phyloP scores from a whole-genome alignment of 768 basidiomycete genomes.

The Xerocomellus intermedius region DNA sequence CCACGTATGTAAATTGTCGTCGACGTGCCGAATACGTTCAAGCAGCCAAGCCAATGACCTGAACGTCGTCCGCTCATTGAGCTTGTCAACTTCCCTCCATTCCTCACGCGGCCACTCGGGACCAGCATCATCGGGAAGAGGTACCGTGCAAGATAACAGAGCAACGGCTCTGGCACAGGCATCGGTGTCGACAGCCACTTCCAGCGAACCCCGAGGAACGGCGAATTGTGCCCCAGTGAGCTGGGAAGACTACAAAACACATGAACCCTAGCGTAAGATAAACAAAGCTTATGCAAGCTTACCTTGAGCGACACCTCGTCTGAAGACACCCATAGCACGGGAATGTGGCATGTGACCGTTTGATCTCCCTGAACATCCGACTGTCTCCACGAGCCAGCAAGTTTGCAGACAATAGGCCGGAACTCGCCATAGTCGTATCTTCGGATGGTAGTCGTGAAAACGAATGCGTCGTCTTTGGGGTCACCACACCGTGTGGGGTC shows the following conservation, averaged over 20 bases:
- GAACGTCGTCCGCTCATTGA: constrained; percentile 83
- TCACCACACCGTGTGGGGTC: constrained; percentile 82
- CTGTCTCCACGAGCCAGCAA: constrained; percentile 80
- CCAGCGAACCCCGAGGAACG: constrained; percentile 54
- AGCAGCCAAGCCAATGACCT: constrained; percentile 82
- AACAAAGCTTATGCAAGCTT: constrained; percentile 14
- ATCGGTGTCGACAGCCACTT: constrained; percentile 51
- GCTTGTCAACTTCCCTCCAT: constrained; percentile 83
- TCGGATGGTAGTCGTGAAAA: constrained; percentile 77
- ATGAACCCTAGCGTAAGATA: constrained; percentile 1
- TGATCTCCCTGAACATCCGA: constrained; percentile 48
- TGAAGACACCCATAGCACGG: constrained; percentile 62
- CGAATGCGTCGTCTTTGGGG: constrained; percentile 74
- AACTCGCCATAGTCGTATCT: constrained; percentile 81
- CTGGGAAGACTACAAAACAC: constrained; percentile 46
- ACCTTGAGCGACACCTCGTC: constrained; percentile 55
- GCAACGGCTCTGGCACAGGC: constrained; percentile 77
- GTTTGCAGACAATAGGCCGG: constrained; percentile 70
- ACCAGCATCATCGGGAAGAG: constrained; percentile 67
- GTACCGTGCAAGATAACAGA: constrained; percentile 73
- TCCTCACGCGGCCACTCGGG: constrained; percentile 71
- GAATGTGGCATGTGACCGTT: constrained; percentile 55
- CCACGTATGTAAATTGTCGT: constrained; percentile 68
- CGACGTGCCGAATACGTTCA: constrained; percentile 76
- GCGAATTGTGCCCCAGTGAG: constrained; percentile 60